Evolutionary conservation across 768 basidiomycete genomes (phyloP), one percentile per base, ranked within the genome.

Genomic region (Tremella yokohamensis): DNA sequence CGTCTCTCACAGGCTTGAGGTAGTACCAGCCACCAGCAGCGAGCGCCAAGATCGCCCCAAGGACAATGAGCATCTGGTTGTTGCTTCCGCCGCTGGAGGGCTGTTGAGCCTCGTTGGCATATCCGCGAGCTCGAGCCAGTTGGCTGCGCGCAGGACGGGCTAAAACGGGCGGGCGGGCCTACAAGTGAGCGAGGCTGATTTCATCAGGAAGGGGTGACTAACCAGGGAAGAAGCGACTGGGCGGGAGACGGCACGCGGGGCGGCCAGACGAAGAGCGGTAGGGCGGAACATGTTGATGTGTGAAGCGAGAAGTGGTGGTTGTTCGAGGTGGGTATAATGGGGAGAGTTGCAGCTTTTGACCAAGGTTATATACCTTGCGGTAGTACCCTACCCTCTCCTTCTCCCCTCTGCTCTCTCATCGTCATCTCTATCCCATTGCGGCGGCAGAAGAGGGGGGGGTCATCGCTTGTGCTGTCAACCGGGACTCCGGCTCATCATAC

Each of bases 1-100:
- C 69, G 56, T 73, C 72, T 9, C 68, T 37, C 16, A 73, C 56
- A 7, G 67, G 74, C 57, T 76, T 76, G 25, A 73, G 52, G 62
- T 69, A 67, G 40, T 50, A 58, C 56, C 68, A 76, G 18, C 67
- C 65, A 12, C 65, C 72, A 3, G 45, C 64, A 25, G 65, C 72
- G n/a, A 72, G 59, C n/a, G 64, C 69, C 24, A 69, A 52, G 8
- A 76, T 48, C 13, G 68, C 68, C 34, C 55, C 70, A 49, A 76
- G 65, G 37, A 76, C 67, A 56, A 71, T 64, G 37, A 60, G 62
- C 66, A 72, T 65, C 24, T 62, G 60, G 38, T 39, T 57, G 49
- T 63, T 67, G 25, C 59, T 56, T 8, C 55, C 56, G 11, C 56
- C 58, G 1, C 56, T 40, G 0, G 40, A 25, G 19, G 55, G 48